Base-by-base conservation (phyloP, 2,329 filamentous ascomycete genomes). In the Reticulascus tulasneorum region DNA sequence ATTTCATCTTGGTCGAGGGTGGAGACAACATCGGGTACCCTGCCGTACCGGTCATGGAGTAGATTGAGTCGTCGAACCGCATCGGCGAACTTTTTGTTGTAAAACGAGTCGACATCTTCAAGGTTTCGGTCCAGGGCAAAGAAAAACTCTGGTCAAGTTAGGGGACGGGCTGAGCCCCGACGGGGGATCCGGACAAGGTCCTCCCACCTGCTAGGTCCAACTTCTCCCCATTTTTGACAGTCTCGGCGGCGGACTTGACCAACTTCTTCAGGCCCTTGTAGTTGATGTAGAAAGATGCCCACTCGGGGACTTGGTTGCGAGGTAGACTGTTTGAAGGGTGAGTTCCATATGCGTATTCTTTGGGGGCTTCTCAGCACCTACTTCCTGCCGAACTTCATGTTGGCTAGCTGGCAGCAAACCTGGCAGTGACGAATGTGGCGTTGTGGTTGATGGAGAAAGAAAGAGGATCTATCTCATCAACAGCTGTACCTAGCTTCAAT, bases 41-140 rank as follows among this genome's bases (percentile, higher is more conserved):
- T 76, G 47, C 88, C 90, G 69, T 95, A 96, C 46, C 88, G 81
- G 48, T 93, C 87, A 60, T 94, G 83, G 18, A 97, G 73, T 11
- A 96, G 76, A 49, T 87, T 89, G 48, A 97, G 70, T 23, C 91
- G 82, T 42, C 93, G 84, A 23, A 84, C 81, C 44, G 84, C 84
- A 51, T 97, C 91, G 44, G 80, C 76, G 55, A 89, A 88, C 59
- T 96, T 96, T 60, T 90, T 94, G 67, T 94, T 96, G 71, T 96
- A 97, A 63, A 98, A 97, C 33, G 79, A 78, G 62, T 96, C 89
- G 59, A 98, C 91, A 64, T 94, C 86, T 70, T 98, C 93, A 55
- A 98, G 82, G 59, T 97, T 96, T 52, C 93, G 86, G 59, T 98
- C 93, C 60, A 98, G 81, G 47, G 84, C 86, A 62, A 91, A 95